Evolutionary conservation across 1,284 basidiomycete genomes (phyloP).

Genomic region (Rhodotorula sp.): DNA sequence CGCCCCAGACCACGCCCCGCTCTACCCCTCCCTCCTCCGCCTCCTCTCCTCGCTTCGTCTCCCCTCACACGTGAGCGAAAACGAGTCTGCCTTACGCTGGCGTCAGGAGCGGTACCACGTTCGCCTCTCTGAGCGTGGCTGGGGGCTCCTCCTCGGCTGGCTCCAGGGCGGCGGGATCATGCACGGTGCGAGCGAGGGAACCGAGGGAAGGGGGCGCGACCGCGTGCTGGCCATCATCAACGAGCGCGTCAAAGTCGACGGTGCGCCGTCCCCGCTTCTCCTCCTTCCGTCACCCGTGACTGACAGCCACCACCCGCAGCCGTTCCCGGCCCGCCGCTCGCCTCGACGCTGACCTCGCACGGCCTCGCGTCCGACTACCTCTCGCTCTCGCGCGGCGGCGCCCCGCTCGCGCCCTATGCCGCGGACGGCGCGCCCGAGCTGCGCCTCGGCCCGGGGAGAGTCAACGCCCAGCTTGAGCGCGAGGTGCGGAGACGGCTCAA

Average conservation of each 20-base stretch:
- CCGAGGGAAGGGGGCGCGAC: slow-evolving; percentile 64
- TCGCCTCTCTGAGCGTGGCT: slow-evolving; percentile 87
- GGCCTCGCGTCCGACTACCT: slow-evolving; percentile 29
- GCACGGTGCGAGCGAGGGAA: slow-evolving; percentile 71
- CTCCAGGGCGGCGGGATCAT: slow-evolving; percentile 80
- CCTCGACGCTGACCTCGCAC: slow-evolving; percentile 23
- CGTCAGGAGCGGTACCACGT: slow-evolving; percentile 87
- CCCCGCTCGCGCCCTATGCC: slow-evolving; percentile 12
- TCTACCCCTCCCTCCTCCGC: slow-evolving; percentile 73
- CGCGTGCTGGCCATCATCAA: slow-evolving; percentile 92
- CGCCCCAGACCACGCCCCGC: slow-evolving; percentile 43
- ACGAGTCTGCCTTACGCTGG: slow-evolving; percentile 78
- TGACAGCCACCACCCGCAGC: slow-evolving; percentile 14
- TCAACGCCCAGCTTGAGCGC: slow-evolving; percentile 72
- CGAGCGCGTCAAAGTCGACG: slow-evolving; percentile 86
- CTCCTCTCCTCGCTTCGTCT: slow-evolving; percentile 80
- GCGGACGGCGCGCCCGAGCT: slow-evolving; percentile 51
- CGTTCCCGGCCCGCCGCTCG: slow-evolving; percentile 37
- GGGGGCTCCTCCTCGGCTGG: slow-evolving; percentile 92
- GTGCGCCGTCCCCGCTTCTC: slow-evolving; percentile 56
- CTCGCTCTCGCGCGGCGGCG: slow-evolving; percentile 13
- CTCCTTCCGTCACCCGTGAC: background rate
- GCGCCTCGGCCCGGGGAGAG: slow-evolving; percentile 78
- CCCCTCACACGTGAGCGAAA: slow-evolving; percentile 69
- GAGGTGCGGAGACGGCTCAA: slow-evolving; percentile 72